A percentile compares a stretch with the other conserved stretches of the same genome.
These are phyloP conservation scores for Nicotiana sylvestris DNA, from an alignment of 257 asterid genomes.

Conservation along the genomic window DNA sequence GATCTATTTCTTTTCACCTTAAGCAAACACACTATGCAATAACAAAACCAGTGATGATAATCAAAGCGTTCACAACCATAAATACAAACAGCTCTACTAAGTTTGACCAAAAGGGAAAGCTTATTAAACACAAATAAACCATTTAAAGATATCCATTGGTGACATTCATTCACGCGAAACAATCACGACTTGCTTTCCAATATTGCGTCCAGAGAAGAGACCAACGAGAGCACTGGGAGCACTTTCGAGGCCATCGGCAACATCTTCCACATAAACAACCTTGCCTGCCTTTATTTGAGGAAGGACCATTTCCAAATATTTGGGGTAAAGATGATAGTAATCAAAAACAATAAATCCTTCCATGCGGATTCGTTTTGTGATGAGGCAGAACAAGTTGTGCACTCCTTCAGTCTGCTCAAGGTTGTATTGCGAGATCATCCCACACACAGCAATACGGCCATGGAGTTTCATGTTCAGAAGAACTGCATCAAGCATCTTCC, in stretches of 20 bases:
- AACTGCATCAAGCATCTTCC: conserved; percentile 6
- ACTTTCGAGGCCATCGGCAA: neutral
- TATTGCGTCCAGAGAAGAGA: conserved; percentile 7
- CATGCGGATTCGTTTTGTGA: conserved; percentile 7
- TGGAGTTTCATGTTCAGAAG: neutral
- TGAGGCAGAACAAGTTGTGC: conserved; percentile 9
- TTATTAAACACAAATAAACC: too few species aligned
- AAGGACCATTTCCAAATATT: conserved; percentile 7
- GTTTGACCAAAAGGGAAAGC: neutral
- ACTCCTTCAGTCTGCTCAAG: conserved; percentile 6
- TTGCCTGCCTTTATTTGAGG: conserved; percentile 9
- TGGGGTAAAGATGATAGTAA: conserved; percentile 9
- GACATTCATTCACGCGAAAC: neutral
- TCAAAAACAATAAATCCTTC: conserved; percentile 8
- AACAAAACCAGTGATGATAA: neutral
- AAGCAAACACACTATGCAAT: neutral
- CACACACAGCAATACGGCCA: neutral
- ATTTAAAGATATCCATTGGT: neutral
- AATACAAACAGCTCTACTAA: neutral
- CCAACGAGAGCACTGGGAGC: conserved; percentile 12
- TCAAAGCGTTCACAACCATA: neutral
- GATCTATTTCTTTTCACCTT: too few species aligned
- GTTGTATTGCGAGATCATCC: conserved; percentile 2
- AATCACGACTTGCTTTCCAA: conserved; percentile 9
- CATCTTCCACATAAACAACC: conserved; percentile 10